phyloP scores from a whole-genome alignment of 2,329 filamentous ascomycete genomes.

The Aureobasidium sp. region DNA sequence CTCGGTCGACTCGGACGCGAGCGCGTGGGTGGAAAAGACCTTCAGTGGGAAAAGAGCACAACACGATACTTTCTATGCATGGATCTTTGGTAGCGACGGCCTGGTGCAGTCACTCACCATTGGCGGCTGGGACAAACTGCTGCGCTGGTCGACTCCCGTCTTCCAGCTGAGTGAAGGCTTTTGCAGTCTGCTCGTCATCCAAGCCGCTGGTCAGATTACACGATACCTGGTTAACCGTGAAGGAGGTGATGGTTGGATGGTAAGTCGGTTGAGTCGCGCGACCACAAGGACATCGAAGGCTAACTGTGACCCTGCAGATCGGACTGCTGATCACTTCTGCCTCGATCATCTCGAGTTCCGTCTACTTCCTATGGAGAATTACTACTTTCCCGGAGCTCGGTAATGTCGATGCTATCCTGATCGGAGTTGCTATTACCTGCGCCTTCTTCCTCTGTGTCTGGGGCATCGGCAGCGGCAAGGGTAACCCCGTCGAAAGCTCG shows the following conservation, averaged over 20 bases:
- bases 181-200: slow-evolving; percentile 91
- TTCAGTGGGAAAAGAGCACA: slow-evolving; percentile 59
- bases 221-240: slow-evolving; percentile 91
- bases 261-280: slow-evolving; percentile 40
- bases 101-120: slow-evolving; percentile 73
- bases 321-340: slow-evolving; percentile 79
- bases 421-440: slow-evolving; percentile 86
- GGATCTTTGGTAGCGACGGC: slow-evolving; percentile 82
- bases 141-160: slow-evolving; percentile 85
- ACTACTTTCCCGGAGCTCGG: slow-evolving; percentile 88
- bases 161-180: slow-evolving; percentile 96
- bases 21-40: slow-evolving; percentile 75
- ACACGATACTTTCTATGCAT: slow-evolving; percentile 65
- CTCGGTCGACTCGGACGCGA: slow-evolving; percentile 74
- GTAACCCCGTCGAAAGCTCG: slow-evolving; percentile 92
- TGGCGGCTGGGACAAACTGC: slow-evolving; percentile 78
- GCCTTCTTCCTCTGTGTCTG: slow-evolving; percentile 88
- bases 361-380: slow-evolving; percentile 95
- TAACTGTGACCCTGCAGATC: slow-evolving; percentile 51
- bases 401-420: slow-evolving; percentile 86
- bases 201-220: slow-evolving; percentile 89
- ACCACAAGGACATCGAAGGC: slow-evolving; percentile 29
- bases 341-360: slow-evolving; percentile 83
- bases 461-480: slow-evolving; percentile 87
- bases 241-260: slow-evolving; percentile 93